phyloP scores from a whole-genome alignment of 441 rosid species.

The Gossypium lobatum region DNA sequence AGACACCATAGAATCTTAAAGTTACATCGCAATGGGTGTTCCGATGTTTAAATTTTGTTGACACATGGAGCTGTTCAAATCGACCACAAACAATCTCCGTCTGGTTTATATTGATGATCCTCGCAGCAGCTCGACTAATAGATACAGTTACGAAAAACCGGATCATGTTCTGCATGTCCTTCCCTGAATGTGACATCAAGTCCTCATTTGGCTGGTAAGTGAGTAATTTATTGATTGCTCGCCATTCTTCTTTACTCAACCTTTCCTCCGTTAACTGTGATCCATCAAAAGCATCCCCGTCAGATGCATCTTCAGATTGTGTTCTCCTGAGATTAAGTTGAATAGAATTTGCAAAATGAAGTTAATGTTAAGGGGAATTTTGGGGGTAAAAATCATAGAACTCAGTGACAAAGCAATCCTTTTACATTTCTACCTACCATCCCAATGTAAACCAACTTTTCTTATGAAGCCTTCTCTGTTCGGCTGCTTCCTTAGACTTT shows the following conservation, averaged over 20 bases:
- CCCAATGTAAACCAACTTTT: slow-evolving; percentile 81
- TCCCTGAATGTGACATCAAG: slow-evolving; percentile 46
- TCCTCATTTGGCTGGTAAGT: slow-evolving; percentile 91
- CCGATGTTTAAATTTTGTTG: slow-evolving; percentile 70
- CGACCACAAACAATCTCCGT: slow-evolving; percentile 86
- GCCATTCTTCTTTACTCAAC: slow-evolving; percentile 95
- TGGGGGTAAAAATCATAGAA: neutral
- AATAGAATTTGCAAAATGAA: slow-evolving; percentile 12
- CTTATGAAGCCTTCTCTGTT: slow-evolving; percentile 65
- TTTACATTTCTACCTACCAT: slow-evolving; percentile 49
- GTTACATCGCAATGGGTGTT: slow-evolving; percentile 71
- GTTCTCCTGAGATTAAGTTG: slow-evolving; percentile 45
- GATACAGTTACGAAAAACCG: slow-evolving; percentile 72
- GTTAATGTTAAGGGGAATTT: neutral
- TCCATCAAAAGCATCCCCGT: slow-evolving; percentile 42
- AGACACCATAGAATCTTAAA: slow-evolving; percentile 86
- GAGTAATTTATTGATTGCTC: slow-evolving; percentile 78
- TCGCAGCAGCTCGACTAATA: slow-evolving; percentile 77
- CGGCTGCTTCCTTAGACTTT: slow-evolving; percentile 89
- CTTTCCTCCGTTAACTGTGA: slow-evolving; percentile 54
- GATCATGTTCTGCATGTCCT: slow-evolving; percentile 84
- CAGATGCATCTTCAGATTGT: slow-evolving; percentile 48
- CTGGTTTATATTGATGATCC: slow-evolving; percentile 61
- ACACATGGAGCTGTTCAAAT: slow-evolving; percentile 85
- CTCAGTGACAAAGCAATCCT: neutral